A percentile compares a stretch with the other conserved stretches of the same genome.
Conservation (phyloP, 176 grass and related monocot species). For the Raddia guianensis region DNA sequence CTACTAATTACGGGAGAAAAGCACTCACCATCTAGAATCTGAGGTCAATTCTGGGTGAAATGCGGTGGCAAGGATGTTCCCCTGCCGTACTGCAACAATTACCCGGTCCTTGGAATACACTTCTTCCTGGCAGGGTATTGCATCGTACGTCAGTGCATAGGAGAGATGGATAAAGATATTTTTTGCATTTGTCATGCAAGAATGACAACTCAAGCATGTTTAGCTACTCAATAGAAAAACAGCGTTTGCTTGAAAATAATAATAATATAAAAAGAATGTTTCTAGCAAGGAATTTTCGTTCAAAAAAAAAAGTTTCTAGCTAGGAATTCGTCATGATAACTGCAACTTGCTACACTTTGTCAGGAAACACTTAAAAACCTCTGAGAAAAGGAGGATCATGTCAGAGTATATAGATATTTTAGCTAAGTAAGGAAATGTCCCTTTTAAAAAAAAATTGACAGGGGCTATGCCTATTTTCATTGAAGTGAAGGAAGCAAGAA, state of each 20-base stretch:
- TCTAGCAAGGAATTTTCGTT: too few species aligned
- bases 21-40: constrained; percentile 78
- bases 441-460: too few species aligned
- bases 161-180: neutral
- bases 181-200: neutral
- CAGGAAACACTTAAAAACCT: neutral
- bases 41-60: constrained; percentile 97
- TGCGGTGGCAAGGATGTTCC: constrained; percentile 87
- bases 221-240: too few species aligned
- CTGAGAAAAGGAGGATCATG: neutral
- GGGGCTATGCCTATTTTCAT: too few species aligned
- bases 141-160: constrained; percentile 14
- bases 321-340: neutral
- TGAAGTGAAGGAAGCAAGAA: too few species aligned
- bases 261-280: too few species aligned
- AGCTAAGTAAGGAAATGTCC: neutral
- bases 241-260: too few species aligned
- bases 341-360: neutral
- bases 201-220: neutral
- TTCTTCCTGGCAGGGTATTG: constrained; percentile 55
- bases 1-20: neutral
- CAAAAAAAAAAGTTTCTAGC: too few species aligned
- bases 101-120: constrained; percentile 71
- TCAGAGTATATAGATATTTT: neutral
- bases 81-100: constrained; percentile 86